A percentile compares a stretch with the other conserved stretches of the same genome.
Evolutionary conservation across 768 basidiomycete species (phyloP).

Genomic region (Infundibulicybe gibba): DNA sequence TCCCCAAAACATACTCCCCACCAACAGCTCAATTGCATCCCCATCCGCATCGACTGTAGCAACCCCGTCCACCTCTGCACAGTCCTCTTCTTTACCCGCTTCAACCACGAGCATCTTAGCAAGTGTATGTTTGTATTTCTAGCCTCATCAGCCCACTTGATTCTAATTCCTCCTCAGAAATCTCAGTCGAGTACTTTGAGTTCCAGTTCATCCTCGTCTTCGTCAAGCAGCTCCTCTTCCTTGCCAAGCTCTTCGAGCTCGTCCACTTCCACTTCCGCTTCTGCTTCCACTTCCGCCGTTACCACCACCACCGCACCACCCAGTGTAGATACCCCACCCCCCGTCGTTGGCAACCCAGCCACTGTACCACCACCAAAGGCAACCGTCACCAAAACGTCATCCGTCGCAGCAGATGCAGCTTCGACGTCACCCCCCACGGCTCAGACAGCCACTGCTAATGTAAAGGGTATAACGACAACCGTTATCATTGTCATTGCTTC

Average conservation of each 20-base stretch:
- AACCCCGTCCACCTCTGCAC: not conserved
- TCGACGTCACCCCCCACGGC: constrained; percentile 22
- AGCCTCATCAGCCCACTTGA: not conserved
- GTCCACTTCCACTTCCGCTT: constrained; percentile 3
- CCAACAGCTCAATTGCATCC: not conserved
- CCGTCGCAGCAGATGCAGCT: constrained; percentile 23
- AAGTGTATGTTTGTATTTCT: not conserved
- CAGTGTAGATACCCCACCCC: constrained; percentile 1
- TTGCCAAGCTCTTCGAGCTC: constrained; percentile 14
- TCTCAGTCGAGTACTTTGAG: not conserved
- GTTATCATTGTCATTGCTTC: constrained; percentile 69
- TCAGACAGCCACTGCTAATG: constrained; percentile 20
- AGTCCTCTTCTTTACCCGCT: constrained; percentile 5
- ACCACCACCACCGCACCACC: constrained; percentile 4
- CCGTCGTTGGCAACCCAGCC: constrained; percentile 7
- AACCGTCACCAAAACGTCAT: constrained; percentile 22
- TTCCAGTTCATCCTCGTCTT: constrained; percentile 7
- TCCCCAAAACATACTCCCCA: constrained; percentile 10
- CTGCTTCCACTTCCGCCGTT: constrained; percentile 6
- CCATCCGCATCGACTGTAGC: constrained; percentile 9
- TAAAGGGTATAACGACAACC: constrained; percentile 45
- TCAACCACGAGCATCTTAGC: constrained; percentile 2
- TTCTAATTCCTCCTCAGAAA: not conserved
- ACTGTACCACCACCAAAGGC: constrained; percentile 10
- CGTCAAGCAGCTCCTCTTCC: constrained; percentile 5